Base-by-base conservation (phyloP, 805 yeast species). In the Jamesozyma hellenica region DNA sequence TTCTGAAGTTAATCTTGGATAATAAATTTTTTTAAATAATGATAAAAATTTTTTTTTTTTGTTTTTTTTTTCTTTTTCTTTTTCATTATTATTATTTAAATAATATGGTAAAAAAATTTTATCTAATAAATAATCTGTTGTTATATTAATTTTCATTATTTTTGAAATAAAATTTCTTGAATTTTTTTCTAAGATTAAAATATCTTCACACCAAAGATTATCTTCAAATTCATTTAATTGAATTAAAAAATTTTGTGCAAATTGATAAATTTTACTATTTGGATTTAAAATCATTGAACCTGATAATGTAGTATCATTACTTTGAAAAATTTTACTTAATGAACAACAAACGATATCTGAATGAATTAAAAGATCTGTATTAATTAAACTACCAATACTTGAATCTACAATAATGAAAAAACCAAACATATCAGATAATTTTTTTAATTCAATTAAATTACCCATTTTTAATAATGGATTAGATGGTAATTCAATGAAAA, bases 261-360 rank as follows among this genome's bases (percentile, higher is more conserved):
- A 40, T 39, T 43, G 2, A 49, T 41, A 63, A 74, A 87, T 45
- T 52, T 59, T 62, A 8, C 88, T 71, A 5, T 66, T 52, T 4
- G 88, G 82, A 55, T 90, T 92, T 50, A 92, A 64, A 5, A 86
- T 78, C 45, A 88, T 60, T 11, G 90, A 78, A 3, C 98, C 98
- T 0, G 87, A 96, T 90, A 90, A 83, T 38, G 90, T 96, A 54
- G 90, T 87, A 26, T 95, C 81, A 58, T 86, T 96, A 18, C 97
- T 96, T 28, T 90, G 79, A 57, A 92, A 92, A 14, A 88, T 82
- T 58, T 92, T 92, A 10, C 96, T 88, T 45, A 92, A 68, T 8
- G 96, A 85, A 26, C 90, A 75, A 27, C 80, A 92, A 13, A 84
- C 82, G 36, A 88, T 72, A 60, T 92, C 99, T n/a, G 85, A 79